These are phyloP conservation scores for Micromonas commoda DNA, from an alignment of 139 green algal genomes.

Conservation along the genomic window DNA sequence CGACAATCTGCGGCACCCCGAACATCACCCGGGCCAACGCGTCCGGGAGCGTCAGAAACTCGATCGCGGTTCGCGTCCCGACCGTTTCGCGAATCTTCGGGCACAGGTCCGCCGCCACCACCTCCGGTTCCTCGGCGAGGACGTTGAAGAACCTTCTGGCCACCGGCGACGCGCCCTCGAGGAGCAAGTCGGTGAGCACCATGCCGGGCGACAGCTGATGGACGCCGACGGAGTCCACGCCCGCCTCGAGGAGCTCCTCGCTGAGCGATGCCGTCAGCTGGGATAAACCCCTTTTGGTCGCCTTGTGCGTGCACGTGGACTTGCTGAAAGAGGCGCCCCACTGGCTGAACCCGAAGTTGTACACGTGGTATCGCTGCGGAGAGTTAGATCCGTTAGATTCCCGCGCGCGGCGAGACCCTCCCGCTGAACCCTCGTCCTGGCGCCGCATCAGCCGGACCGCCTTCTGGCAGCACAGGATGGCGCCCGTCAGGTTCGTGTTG, in stretches of 20 bases:
- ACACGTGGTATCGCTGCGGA: conserved; percentile 4
- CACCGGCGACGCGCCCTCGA: conserved; percentile 39
- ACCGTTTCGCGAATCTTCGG: conserved; percentile 35
- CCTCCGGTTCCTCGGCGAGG: conserved; percentile 58
- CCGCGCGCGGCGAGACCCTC: too few relatives aligned
- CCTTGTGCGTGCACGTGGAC: conserved; percentile 48
- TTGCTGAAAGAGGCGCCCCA: conserved; percentile 44
- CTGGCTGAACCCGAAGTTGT: conserved; percentile 39
- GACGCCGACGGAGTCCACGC: conserved; percentile 40
- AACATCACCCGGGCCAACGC: conserved; percentile 41
- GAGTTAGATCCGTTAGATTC: not conserved
- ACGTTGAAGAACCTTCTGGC: conserved; percentile 60
- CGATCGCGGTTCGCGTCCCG: conserved; percentile 42
- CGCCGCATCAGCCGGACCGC: not conserved
- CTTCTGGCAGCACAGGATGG: not conserved
- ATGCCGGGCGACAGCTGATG: conserved; percentile 55
- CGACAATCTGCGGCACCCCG: conserved; percentile 48
- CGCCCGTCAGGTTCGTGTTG: not conserved
- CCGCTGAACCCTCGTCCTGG: too few relatives aligned
- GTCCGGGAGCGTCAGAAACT: conserved; percentile 44
- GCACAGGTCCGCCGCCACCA: conserved; percentile 48
- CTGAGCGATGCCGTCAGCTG: conserved; percentile 48
- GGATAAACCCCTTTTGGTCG: conserved; percentile 50
- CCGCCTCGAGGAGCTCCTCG: conserved; percentile 39
- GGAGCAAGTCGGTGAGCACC: conserved; percentile 56